Conservation (phyloP, 2,329 filamentous ascomycete species). For the Grosmannia serpens region DNA sequence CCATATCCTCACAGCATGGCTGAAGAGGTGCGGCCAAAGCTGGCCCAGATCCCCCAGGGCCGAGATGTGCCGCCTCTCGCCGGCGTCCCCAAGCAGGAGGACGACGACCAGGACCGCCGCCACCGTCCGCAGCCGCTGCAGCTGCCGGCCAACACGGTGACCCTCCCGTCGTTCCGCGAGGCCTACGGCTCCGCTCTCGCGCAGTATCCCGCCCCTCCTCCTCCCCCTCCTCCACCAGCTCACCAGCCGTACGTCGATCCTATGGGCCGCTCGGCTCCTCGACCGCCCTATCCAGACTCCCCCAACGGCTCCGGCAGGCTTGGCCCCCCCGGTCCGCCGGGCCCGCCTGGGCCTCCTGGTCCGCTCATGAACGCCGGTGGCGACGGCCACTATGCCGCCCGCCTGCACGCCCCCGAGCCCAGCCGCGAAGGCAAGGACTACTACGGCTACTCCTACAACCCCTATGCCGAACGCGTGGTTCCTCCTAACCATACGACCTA, state of each 20-base stretch:
- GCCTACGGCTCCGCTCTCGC: slow-evolving; percentile 8
- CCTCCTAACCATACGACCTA: slow-evolving; percentile 7
- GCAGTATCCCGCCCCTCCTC: slow-evolving; percentile 3
- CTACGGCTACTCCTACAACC: slow-evolving; percentile 13
- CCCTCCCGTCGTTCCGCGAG: slow-evolving; percentile 12
- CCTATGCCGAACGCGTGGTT: slow-evolving; percentile 10
- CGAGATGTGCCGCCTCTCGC: slow-evolving; percentile 2
- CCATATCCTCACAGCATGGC: slow-evolving; percentile 9
- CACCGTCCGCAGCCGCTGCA: slow-evolving; percentile 7
- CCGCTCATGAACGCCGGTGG: slow-evolving; percentile 7
- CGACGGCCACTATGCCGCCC: slow-evolving; percentile 10
- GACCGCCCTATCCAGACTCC: slow-evolving; percentile 2
- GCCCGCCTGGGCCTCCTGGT: slow-evolving; percentile 32
- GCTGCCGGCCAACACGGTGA: slow-evolving; percentile 5
- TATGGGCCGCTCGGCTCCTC: background rate
- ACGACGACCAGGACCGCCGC: slow-evolving; percentile 9
- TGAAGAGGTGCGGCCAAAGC: slow-evolving; percentile 11
- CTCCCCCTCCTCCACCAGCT: background rate
- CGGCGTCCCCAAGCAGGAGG: slow-evolving; percentile 5
- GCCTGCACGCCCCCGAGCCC: slow-evolving; percentile 11
- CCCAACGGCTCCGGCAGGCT: background rate
- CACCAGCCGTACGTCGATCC: slow-evolving; percentile 2
- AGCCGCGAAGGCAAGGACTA: slow-evolving; percentile 11
- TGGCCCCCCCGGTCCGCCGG: background rate
- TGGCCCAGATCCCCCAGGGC: slow-evolving; percentile 8